Conservation (phyloP, 306 rosid genomes). For the Trifolium fragiferum region DNA sequence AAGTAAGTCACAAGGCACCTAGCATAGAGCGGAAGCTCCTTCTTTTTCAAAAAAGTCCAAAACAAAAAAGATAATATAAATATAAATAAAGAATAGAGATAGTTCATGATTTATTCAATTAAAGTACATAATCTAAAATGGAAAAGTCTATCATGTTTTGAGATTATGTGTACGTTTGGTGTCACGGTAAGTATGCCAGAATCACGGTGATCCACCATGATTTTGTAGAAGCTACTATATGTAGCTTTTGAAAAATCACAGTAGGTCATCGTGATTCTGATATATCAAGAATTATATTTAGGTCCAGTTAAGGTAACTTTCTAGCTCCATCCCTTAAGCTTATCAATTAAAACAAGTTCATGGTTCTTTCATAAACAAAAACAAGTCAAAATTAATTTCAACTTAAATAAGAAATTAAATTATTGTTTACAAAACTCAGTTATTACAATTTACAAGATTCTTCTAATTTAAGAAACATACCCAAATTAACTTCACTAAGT, state of each 20-base stretch:
- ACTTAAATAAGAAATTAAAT: background rate
- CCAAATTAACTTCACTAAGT: background rate
- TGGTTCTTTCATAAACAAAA: background rate
- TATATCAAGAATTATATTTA: background rate
- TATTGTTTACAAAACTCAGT: background rate
- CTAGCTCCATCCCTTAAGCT: background rate
- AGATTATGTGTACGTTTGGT: background rate
- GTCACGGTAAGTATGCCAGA: too few relatives aligned
- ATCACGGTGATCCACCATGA: too few relatives aligned
- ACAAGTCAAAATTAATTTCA: background rate
- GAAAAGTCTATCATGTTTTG: background rate
- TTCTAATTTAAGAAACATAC: background rate
- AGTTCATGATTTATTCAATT: constrained; percentile 1
- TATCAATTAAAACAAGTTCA: background rate
- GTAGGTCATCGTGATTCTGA: too few relatives aligned
- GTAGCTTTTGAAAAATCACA: too few relatives aligned
- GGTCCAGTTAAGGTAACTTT: background rate
- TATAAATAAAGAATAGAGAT: background rate
- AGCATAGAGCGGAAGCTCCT: constrained; percentile 3
- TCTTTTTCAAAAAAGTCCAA: background rate
- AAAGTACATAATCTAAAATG: background rate
- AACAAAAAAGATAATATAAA: background rate
- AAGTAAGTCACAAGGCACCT: constrained; percentile 31
- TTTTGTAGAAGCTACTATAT: too few relatives aligned
- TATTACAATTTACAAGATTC: background rate